A percentile compares a stretch with the other conserved stretches of the same genome.
These are phyloP conservation scores for Saccharomyces hybrid DNA, from an alignment of 1,139 yeast genomes.

Conservation along the genomic window DNA sequence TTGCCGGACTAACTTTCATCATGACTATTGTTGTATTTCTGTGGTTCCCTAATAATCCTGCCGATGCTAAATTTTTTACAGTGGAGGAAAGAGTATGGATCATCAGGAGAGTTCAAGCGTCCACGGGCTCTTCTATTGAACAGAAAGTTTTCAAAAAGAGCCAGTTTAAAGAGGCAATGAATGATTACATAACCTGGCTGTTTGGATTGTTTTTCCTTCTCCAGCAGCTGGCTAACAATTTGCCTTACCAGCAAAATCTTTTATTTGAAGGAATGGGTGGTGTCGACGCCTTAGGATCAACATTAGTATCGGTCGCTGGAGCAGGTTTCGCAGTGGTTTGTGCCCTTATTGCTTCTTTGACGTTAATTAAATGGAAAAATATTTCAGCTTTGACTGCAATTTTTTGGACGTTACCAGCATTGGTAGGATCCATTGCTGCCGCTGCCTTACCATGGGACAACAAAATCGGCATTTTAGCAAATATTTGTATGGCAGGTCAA, in stretches of 20 bases:
- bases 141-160: constrained; percentile 39
- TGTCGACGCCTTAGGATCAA: constrained; percentile 39
- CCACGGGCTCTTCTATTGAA: constrained; percentile 40
- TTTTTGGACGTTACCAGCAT: constrained; percentile 38
- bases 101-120: constrained; percentile 38
- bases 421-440: constrained; percentile 41
- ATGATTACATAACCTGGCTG: constrained; percentile 43
- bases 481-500: constrained; percentile 36
- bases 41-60: constrained; percentile 42
- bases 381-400: constrained; percentile 34
- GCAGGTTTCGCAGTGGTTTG: constrained; percentile 39
- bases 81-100: constrained; percentile 40
- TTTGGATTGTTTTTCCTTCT: constrained; percentile 37
- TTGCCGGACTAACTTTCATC: constrained; percentile 39
- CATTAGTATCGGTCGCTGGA: constrained; percentile 46
- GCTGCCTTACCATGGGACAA: constrained; percentile 38
- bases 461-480: constrained; percentile 40
- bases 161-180: constrained; percentile 40
- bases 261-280: constrained; percentile 39
- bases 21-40: constrained; percentile 32
- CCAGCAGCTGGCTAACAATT: constrained; percentile 42
- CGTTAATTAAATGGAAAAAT: constrained; percentile 19
- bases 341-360: constrained; percentile 31
- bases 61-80: constrained; percentile 35
- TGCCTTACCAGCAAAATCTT: constrained; percentile 42